Conservation (phyloP, 805 yeast species). For the Nematodospora valgi region DNA sequence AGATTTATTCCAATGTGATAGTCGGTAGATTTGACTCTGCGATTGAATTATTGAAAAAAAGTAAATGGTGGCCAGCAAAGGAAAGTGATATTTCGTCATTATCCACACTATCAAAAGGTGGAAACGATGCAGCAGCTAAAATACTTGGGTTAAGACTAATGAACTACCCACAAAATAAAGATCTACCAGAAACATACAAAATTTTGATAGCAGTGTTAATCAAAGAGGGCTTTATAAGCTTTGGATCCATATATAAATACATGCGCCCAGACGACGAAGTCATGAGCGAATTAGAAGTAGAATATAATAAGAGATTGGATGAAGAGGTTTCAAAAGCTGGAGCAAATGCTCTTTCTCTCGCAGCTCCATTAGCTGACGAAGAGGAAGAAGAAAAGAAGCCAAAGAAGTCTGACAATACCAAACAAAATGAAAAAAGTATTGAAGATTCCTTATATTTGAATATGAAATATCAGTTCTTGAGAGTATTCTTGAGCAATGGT, state of each 20-base stretch:
- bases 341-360: constrained; percentile 80
- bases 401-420: constrained; percentile 8
- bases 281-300: constrained; percentile 41
- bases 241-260: constrained; percentile 57
- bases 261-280: constrained; percentile 51
- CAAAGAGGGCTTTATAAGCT: constrained; percentile 62
- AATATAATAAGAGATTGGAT: constrained; percentile 45
- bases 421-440: constrained; percentile 1
- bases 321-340: constrained; percentile 58
- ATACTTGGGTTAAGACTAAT: constrained; percentile 47
- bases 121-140: constrained; percentile 53
- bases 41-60: constrained; percentile 45
- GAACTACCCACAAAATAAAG: constrained; percentile 27
- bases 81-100: constrained; percentile 31
- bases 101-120: constrained; percentile 43
- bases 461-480: constrained; percentile 39
- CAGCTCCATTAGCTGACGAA: constrained; percentile 73
- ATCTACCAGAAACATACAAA: constrained; percentile 41
- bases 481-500: constrained; percentile 56
- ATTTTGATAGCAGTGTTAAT: constrained; percentile 54
- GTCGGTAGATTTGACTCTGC: constrained; percentile 45
- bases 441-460: constrained; percentile 19
- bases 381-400: constrained; percentile 25
- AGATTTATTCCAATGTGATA: constrained; percentile 45
- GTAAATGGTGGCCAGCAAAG: constrained; percentile 66